Base-by-base conservation (phyloP, 2,329 filamentous ascomycete genomes). In the Hirsutella minnesotensis region DNA sequence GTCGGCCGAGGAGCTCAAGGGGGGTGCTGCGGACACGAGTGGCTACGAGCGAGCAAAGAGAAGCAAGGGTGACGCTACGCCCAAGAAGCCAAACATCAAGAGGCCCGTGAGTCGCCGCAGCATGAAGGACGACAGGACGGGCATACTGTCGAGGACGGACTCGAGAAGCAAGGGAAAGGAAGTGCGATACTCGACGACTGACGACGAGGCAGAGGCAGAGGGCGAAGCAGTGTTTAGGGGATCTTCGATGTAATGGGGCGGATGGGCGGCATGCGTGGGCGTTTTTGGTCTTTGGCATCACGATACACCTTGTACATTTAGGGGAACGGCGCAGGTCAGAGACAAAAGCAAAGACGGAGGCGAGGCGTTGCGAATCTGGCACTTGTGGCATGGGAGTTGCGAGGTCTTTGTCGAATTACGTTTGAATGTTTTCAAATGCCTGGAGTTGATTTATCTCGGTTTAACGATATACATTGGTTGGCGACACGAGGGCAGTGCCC, bases 111-210 rank as follows among this genome's bases (percentile, higher is more conserved):
- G 65, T 46, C 60, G 66, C 27, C 58, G 60, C 46, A 70, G 68
- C 49, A 59, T 63, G 42, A 65, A 60, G 51, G 68, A 70, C 41
- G 54, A 57, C 31, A 64, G 60, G 46, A 48, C 55, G n/a, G 52
- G 54, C 1, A 16, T 50, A 16, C 21, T 40, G 13, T 29, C 43
- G 39, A 59, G 56, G 47, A 57, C 54, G 39, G 57, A 54, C 33
- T 46, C 38, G 10, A 70, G 68, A 53, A 65, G 65, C 2, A 76
- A 76, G 51, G 71, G 67, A 2, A 75, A 73, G 51, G 66, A 66
- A 41, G 55, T 67, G 10, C 58, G 55, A 10, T 60, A 58, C 27
- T 59, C 58, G 21, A 61, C 60, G 33, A 60, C 58, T 12, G 62
- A 63, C 15, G 62, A 62, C 16, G 61, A 60, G 33, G 59, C 47